Conservation (phyloP, 2,329 filamentous ascomycete genomes). For the Hypoxylon sp. region DNA sequence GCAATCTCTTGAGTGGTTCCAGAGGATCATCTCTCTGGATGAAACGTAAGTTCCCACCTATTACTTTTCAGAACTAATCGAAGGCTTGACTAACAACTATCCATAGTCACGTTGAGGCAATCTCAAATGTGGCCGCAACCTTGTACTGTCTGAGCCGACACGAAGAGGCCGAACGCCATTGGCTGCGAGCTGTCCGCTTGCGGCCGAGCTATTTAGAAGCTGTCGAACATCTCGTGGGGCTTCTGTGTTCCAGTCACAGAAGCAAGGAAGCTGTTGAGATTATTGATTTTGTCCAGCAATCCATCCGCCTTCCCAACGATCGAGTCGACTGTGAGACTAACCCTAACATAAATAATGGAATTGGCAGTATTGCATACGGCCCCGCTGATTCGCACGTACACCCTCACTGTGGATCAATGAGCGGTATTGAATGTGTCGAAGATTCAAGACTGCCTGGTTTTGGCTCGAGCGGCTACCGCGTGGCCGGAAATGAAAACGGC, state of each 20-base stretch:
- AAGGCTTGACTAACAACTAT: constrained; percentile 33
- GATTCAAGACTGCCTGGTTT: constrained; percentile 64
- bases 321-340: constrained; percentile 18
- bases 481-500: constrained; percentile 90
- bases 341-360: constrained; percentile 23
- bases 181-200: constrained; percentile 85
- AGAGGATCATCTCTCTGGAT: constrained; percentile 71
- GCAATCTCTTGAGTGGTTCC: constrained; percentile 82
- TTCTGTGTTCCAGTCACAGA: constrained; percentile 85
- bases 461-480: constrained; percentile 85
- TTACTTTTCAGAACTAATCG: not conserved
- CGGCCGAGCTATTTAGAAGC: constrained; percentile 94
- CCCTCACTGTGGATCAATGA: constrained; percentile 34
- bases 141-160: constrained; percentile 86
- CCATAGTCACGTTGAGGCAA: constrained; percentile 86
- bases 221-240: constrained; percentile 91
- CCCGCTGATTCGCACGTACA: constrained; percentile 21
- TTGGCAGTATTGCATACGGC: constrained; percentile 32
- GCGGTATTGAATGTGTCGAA: constrained; percentile 27
- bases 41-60: constrained; percentile 63
- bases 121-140: constrained; percentile 93
- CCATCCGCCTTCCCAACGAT: constrained; percentile 70
- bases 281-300: constrained; percentile 86
- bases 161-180: constrained; percentile 87
- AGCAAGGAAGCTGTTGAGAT: constrained; percentile 88